Base-by-base conservation (phyloP, 2,329 filamentous ascomycete genomes). In the Raffaelea deltoideospora region DNA sequence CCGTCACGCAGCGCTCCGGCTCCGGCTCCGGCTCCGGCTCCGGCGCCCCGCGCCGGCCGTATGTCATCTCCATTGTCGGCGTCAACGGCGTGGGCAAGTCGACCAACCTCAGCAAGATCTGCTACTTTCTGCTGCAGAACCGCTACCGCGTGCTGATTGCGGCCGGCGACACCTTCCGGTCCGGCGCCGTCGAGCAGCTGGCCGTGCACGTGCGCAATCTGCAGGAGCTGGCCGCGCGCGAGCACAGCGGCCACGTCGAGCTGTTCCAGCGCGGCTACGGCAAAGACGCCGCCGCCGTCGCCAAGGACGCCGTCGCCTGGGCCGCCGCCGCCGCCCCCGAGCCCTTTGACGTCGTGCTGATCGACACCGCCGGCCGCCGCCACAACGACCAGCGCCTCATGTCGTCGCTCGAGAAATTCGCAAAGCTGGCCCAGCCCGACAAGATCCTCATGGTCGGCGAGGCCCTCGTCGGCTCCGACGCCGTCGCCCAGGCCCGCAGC, bases 81-180 rank as follows among this genome's bases (percentile, higher is more conserved):
- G 90, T 98, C 53, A 98, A 98, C 56, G 90, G 90, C 37, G 90
- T 98, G 27, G 90, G 90, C 52, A 98, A 98, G 63, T 95, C 87
- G 14, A 98, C 90, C 36, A 96, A 95, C 54, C 68, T 98, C 27
- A 88, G 84, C 57, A 98, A 98, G 59, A 94, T 98, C 47, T 93
- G 87, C 57, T 98, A 90, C 61, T 98, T 98, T 63, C 67, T 98
- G 27, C 67, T 98, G 23, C 88, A 98, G 58, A 98, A 98, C 65
- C 87, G 92, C 55, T 92, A 94, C 65, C 82, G 82, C 52, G 86
- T 98, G 14, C 71, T 98, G 39, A 84, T 98, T 46, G 88, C 85
- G 13, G 88, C 90, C 10, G 90, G 84, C 48, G 88, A 98, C 56
- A 98, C 90, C 3, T 98, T 98, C 69, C 81, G 90, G 46, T 94